Base-by-base conservation (phyloP, 768 basidiomycete genomes). In the Leccinum boreale region DNA sequence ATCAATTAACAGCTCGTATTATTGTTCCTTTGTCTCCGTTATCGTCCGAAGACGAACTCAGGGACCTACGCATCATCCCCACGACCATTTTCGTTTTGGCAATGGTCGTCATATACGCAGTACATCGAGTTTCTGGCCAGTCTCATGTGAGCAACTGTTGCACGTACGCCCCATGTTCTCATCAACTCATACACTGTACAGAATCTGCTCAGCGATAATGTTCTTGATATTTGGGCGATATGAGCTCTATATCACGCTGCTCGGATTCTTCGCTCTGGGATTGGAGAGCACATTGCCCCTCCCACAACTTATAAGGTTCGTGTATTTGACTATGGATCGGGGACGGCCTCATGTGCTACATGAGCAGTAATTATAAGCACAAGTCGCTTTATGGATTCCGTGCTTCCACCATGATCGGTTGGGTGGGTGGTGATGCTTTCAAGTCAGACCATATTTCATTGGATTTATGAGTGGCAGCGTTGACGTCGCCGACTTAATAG, bases 221-320 rank as follows among this genome's bases (percentile, higher is more conserved):
- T 87, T 86, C 69, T 79, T 94, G 44, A 89, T 93, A 59, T 83
- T 93, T 53, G 82, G 85, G 19, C 81, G 82, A 33, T 85, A 80
- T 4, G 70, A 82, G 17, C 36, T 81, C 28, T 94, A 84, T 67
- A 73, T 92, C 6, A 73, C 77, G 15, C 70, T 83, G 6, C 76
- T 93, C 21, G 92, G 92, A 0, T 94, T 90, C 65, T 63, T 89
- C 42, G 89, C 92, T 0, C 69, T 94, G 24, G 92, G 92, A 12
- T 75, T 94, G 24, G 92, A 93, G 71, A 93, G 90, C 62, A 90
- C 88, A 3, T 73, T 94, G n/a, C 92, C 92, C 7, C 81, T 94
- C 55, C 92, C 92, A 4, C 92, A 94, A 65, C 75, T 94, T 42
- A 79, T 91, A 57, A 92, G 87, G 92, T 86, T 58, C 19, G 73